Conservation (phyloP, 805 yeast species). For the Candida tallmaniae region DNA sequence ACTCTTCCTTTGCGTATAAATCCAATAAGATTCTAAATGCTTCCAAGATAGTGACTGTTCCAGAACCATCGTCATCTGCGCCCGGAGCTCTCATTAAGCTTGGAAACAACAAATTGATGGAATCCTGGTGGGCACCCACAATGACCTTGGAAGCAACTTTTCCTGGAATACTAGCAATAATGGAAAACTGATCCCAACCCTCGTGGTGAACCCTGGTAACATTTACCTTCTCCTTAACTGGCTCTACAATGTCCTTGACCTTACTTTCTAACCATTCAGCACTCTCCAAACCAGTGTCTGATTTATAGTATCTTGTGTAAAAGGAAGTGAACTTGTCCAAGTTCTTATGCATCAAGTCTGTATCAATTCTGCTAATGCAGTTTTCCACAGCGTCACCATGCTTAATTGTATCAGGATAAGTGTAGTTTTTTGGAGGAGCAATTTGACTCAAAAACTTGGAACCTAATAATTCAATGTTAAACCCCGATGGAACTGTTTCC, state of each 20-base stretch:
- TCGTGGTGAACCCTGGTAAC: slow-evolving; percentile 55
- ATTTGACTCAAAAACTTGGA: slow-evolving; percentile 23
- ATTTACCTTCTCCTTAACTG: slow-evolving; percentile 21
- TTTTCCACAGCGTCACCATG: slow-evolving; percentile 35
- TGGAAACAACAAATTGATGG: slow-evolving; percentile 72
- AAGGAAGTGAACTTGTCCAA: slow-evolving; percentile 65
- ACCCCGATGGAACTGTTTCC: slow-evolving; percentile 1
- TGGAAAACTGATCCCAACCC: slow-evolving; percentile 74
- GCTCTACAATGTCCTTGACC: slow-evolving; percentile 36
- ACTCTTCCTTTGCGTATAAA: slow-evolving; percentile 27
- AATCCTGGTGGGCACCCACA: slow-evolving; percentile 88
- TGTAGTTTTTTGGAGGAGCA: slow-evolving; percentile 22
- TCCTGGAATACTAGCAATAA: slow-evolving; percentile 64
- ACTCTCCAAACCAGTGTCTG: slow-evolving; percentile 64
- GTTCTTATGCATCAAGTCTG: slow-evolving; percentile 44
- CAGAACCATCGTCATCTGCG: slow-evolving; percentile 93
- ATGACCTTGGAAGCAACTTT: slow-evolving; percentile 50
- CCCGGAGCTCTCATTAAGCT: slow-evolving; percentile 75
- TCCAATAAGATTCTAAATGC: slow-evolving; percentile 59
- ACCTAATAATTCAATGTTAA: slow-evolving; percentile 16
- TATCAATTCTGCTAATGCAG: slow-evolving; percentile 43
- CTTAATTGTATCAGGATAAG: slow-evolving; percentile 48
- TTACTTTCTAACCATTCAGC: slow-evolving; percentile 63
- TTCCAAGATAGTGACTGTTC: slow-evolving; percentile 75
- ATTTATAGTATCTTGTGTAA: slow-evolving; percentile 71